Evolutionary conservation across 2,329 filamentous ascomycete genomes (phyloP), one percentile per base, ranked within the genome.

Genomic region (Anthostomella pinea): DNA sequence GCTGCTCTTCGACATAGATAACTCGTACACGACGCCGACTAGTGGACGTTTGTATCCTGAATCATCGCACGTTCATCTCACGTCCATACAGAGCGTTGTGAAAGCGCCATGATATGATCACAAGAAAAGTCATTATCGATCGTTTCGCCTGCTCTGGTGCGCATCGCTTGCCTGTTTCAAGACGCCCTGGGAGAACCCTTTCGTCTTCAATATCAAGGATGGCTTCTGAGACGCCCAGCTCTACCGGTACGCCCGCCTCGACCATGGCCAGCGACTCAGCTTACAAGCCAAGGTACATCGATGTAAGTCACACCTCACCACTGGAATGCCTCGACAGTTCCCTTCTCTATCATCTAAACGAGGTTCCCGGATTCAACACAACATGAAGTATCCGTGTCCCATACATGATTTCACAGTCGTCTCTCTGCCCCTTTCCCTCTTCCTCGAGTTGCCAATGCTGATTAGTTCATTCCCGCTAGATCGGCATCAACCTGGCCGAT

Each of bases 401-500:
- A 21, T 16, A 18, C 20, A 18, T 17, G 14, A n/a, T n/a, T n/a
- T n/a, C n/a, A n/a, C n/a, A n/a, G n/a, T n/a, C n/a, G n/a, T n/a
- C n/a, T n/a, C n/a, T n/a, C n/a, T n/a, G n/a, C n/a, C n/a, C n/a
- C n/a, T 19, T 8, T 33, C 26, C 19, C 9, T 22, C 19, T 16
- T 37, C 14, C 20, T 14, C 28, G 28, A 28, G 32, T 32, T 45
- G 15, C 38, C 16, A 26, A 6, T 30, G n/a, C 25, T 28, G 2
- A 33, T n/a, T 23, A 5, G 14, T 19, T 8, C 22, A 13, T n/a
- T 16, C 24, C 33, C 20, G 17, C 27, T 59, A 83, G 79, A 83
- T 98, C 56, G 93, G 91, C 39, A 96, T 98, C 72, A 98, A 98
- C 63, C 77, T 98, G 37, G 86, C 90, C 35, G 93, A 98, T 57